These are phyloP conservation scores for Ceratobasidium sp. DNA, from an alignment of 1,284 basidiomycete species.

Conservation along the genomic window DNA sequence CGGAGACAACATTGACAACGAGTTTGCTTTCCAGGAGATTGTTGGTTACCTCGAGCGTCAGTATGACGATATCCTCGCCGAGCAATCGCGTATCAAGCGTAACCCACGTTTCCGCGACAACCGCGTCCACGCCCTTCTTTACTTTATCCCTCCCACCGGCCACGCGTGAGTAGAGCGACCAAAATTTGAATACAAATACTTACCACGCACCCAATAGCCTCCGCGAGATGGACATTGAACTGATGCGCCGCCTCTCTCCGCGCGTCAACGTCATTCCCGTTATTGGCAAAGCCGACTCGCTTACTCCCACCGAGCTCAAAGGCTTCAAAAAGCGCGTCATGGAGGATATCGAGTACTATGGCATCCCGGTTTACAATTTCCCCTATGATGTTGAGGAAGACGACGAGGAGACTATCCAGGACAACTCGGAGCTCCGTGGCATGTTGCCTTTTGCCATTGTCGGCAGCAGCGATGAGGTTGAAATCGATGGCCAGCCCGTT, in stretches of 20 bases:
- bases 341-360: slow-evolving; percentile 99
- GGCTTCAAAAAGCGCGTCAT: slow-evolving; percentile 99
- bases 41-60: slow-evolving; percentile 96
- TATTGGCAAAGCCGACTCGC: slow-evolving; percentile 94
- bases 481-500: slow-evolving; percentile 87
- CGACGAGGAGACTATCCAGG: slow-evolving; percentile 97
- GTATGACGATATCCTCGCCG: slow-evolving; percentile 98
- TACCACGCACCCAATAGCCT: slow-evolving; percentile 62
- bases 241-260: slow-evolving; percentile 94
- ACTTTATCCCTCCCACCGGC: slow-evolving; percentile 96
- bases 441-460: slow-evolving; percentile 96
- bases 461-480: slow-evolving; percentile 95
- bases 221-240: slow-evolving; percentile 98
- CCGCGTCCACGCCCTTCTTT: slow-evolving; percentile 91
- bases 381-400: slow-evolving; percentile 99
- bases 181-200: slow-evolving; percentile 46
- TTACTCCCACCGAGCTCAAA: slow-evolving; percentile 88
- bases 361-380: slow-evolving; percentile 99
- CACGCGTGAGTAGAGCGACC: slow-evolving; percentile 61
- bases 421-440: slow-evolving; percentile 91
- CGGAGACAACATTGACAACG: slow-evolving; percentile 98
- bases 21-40: slow-evolving; percentile 98
- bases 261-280: slow-evolving; percentile 99
- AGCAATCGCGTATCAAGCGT: slow-evolving; percentile 99
- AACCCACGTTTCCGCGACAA: slow-evolving; percentile 99